Percentiles rank a stretch among this genome's conserved stretches.
phyloP scores from a whole-genome alignment of 2,329 filamentous ascomycete species.

The Fusarium xyrophilum region DNA sequence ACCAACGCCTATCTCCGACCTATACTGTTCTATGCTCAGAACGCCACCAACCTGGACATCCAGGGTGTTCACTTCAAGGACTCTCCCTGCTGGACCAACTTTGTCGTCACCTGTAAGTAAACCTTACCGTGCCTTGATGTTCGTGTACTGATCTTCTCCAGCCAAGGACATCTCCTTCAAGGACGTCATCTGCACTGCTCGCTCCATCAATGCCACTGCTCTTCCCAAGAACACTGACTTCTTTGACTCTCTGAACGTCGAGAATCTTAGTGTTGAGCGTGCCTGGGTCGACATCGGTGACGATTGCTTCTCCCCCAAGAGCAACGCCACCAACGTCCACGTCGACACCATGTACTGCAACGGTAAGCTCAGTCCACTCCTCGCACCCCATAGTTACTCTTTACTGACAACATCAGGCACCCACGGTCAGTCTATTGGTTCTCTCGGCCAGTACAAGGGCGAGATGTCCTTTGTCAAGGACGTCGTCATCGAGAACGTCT shows the following conservation, averaged over 20 bases:
- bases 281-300: constrained; percentile 39
- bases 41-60: constrained; percentile 34
- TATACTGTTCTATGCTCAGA: constrained; percentile 39
- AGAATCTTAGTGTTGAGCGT: constrained; percentile 31
- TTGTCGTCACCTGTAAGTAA: constrained; percentile 35
- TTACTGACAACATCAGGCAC: constrained; percentile 5
- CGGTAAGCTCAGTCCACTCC: not conserved
- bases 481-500: constrained; percentile 38
- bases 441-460: constrained; percentile 35
- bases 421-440: constrained; percentile 36
- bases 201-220: constrained; percentile 35
- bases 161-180: constrained; percentile 35
- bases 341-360: constrained; percentile 40
- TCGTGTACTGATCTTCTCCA: not conserved
- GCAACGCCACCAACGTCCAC: constrained; percentile 34
- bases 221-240: constrained; percentile 40
- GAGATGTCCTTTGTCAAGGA: constrained; percentile 38
- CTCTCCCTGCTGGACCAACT: constrained; percentile 39
- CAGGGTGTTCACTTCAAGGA: constrained; percentile 38
- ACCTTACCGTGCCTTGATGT: accelerated
- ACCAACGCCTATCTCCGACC: constrained; percentile 35
- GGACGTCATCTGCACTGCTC: constrained; percentile 37
- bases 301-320: constrained; percentile 40
- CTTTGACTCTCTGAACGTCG: constrained; percentile 35
- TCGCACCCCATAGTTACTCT: accelerated